A percentile compares a stretch with the other conserved stretches of the same genome.
These are phyloP conservation scores for Macrophomina phaseolina DNA, from an alignment of 2,329 filamentous ascomycete species.

Conservation along the genomic window DNA sequence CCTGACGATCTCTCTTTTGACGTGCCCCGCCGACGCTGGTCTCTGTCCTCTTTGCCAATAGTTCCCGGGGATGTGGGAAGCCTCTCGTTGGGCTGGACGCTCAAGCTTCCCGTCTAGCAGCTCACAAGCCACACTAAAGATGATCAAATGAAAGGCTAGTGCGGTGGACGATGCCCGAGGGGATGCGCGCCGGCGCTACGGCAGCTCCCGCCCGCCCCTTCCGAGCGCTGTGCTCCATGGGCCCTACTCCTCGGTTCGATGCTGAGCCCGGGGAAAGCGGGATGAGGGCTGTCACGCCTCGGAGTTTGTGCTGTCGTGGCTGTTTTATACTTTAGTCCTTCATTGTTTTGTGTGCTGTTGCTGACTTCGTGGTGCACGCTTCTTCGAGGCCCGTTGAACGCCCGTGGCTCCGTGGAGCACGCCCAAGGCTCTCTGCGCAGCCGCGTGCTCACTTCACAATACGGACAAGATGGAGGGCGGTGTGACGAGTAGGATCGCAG, in stretches of 20 bases:
- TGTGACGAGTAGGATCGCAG: too few species aligned
- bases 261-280: neutral
- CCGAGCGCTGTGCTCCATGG: neutral
- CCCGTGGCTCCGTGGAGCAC: too few species aligned
- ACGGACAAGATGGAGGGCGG: too few species aligned
- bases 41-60: neutral
- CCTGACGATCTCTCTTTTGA: neutral
- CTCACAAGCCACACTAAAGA: neutral
- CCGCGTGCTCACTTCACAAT: too few species aligned
- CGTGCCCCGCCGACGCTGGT: too few species aligned
- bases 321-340: too few species aligned
- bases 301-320: neutral
- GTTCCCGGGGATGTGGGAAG: neutral
- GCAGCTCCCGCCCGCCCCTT: constrained; percentile 10
- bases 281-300: neutral
- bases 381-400: too few species aligned
- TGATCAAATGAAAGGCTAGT: neutral
- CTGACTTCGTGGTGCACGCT: too few species aligned
- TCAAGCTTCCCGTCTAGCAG: neutral
- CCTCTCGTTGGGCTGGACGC: neutral
- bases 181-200: neutral
- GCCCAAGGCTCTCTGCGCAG: too few species aligned
- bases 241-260: neutral
- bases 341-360: too few species aligned
- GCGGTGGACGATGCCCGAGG: neutral